A percentile compares a stretch with the other conserved stretches of the same genome.
These are phyloP conservation scores for Babesia bigemina DNA, from an alignment of 169 alveolate genomes.

Conservation along the genomic window DNA sequence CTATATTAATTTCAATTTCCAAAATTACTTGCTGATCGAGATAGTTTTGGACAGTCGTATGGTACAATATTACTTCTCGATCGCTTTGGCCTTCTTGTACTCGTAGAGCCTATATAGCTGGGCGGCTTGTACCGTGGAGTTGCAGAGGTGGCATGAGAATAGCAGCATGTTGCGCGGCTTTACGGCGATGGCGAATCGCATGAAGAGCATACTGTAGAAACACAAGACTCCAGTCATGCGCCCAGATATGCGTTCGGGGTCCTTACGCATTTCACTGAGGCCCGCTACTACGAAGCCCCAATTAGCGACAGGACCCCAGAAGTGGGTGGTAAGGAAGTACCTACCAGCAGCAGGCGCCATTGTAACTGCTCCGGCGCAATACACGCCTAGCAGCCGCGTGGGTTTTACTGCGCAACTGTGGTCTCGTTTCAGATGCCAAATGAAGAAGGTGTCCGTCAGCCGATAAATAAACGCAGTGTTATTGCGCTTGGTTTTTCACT, in stretches of 20 bases:
- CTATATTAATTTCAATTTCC: no score
- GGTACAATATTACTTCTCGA: neutral
- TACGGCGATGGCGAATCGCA: conserved; percentile 90
- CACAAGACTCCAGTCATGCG: conserved; percentile 89
- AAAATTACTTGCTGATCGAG: no score
- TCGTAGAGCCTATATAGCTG: conserved; percentile 65
- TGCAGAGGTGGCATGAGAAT: conserved; percentile 86
- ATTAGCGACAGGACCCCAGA: conserved; percentile 95
- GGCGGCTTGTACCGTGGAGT: conserved; percentile 79
- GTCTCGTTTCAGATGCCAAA: no score
- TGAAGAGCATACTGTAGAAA: conserved; percentile 86
- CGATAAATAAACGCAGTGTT: no score
- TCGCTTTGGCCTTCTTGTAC: conserved; percentile 12
- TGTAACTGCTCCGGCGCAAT: neutral
- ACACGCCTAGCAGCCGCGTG: neutral
- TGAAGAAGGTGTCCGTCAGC: no score
- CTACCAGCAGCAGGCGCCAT: conserved; percentile 20
- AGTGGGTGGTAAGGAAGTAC: conserved; percentile 80
- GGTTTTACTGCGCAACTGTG: neutral
- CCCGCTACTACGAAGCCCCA: conserved; percentile 95
- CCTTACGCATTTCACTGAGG: conserved; percentile 81
- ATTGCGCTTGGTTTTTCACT: no score
- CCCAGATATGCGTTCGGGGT: conserved; percentile 84
- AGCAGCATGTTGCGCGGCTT: conserved; percentile 85
- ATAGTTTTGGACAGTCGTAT: no score